Base-by-base conservation (phyloP, 164 flowering plant species). In the Liriodendron chinense region DNA sequence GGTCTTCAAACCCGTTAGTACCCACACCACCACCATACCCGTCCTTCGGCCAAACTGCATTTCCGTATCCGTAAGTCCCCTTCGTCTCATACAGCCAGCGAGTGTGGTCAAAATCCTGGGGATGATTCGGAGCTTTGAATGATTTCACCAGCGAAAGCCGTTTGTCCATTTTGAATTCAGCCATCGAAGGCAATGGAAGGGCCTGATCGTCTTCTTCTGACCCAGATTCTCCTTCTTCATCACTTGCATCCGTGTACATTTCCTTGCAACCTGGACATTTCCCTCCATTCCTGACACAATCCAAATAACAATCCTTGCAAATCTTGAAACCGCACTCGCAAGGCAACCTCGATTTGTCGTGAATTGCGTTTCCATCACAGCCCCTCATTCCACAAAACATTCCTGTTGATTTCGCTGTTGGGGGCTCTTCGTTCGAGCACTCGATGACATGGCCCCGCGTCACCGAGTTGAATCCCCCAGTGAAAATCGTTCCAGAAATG, bases 21-120 rank as follows among this genome's bases (percentile, higher is more conserved):
- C 87, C 87, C 2, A 86, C 80, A 4, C 89, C 92, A 68, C 78
- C 80, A 2, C 80, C 84, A 65, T 87, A 86, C 13, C 90, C 98
- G 69, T 94, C 96, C 75, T 86, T 88, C 4, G 97, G 98, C 96
- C 98, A 94, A 47, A 90, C 79, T 0, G 97, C 98, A 80, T 90
- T 94, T 24, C 97, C 95, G 82, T 92, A 94, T 20, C 98, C 97
- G 78, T 94, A 94, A 56, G 97, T 93, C 66, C 97, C 98, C 77
- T 91, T 92, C 0, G 95, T 93, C 84, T 94, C 97, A 53, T 84
- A 94, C 65, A 94, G 84, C 97, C 97, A 94, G 1, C 89, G 73
- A 1, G 85, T 80, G 72, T 94, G 97, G 85, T 93, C 98, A 56
- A 94, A 91, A 18, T 94, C 97, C 5, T 76, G 86, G 4, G 78